phyloP scores from a whole-genome alignment of 441 rosid species.

The Populus trichocarpa region DNA sequence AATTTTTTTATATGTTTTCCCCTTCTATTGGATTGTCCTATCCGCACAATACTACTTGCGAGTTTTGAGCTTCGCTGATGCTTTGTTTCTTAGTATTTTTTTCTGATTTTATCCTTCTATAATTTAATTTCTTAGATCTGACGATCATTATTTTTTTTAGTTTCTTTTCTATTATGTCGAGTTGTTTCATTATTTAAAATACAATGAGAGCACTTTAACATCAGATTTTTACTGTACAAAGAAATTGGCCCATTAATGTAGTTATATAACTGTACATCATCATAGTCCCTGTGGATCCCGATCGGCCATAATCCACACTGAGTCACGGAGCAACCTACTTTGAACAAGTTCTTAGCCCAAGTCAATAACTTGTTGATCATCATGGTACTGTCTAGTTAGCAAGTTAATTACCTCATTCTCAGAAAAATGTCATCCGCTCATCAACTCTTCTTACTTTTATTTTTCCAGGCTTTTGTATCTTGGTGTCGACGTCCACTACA shows the following conservation, averaged over 20 bases:
- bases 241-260: too few species aligned
- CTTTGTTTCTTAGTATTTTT: accelerated
- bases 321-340: not conserved
- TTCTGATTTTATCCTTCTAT: too few species aligned
- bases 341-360: not conserved
- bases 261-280: not conserved
- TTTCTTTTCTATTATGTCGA: too few species aligned
- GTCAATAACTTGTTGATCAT: not conserved
- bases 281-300: not conserved
- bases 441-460: not conserved
- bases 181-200: too few species aligned
- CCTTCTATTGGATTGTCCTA: accelerated
- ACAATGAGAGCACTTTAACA: too few species aligned
- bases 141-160: accelerated
- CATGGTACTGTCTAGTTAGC: not conserved
- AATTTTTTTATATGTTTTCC: too few species aligned
- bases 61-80: accelerated
- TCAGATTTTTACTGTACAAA: too few species aligned
- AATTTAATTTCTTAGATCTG: accelerated
- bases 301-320: not conserved
- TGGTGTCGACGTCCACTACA: not conserved
- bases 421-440: not conserved
- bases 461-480: not conserved
- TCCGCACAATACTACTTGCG: too few species aligned
- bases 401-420: not conserved